These are phyloP conservation scores for Globomyces pollinis-pini DNA, from an alignment of 192 early-diverging fungal species.

Conservation along the genomic window DNA sequence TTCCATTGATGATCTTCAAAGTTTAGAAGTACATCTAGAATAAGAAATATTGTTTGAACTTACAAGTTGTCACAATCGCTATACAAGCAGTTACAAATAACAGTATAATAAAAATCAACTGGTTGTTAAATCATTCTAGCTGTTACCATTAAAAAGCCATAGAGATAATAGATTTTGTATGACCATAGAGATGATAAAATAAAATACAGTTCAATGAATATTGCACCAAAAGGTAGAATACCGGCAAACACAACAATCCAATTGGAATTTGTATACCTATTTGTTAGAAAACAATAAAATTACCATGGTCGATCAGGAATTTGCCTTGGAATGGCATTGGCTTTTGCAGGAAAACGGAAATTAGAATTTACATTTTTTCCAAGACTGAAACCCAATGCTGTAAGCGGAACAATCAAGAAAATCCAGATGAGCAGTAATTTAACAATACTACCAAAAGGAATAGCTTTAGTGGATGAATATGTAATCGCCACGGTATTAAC, in stretches of 20 bases:
- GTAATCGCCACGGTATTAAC: slow-evolving; percentile 84
- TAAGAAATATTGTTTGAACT: neutral
- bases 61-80: slow-evolving; percentile 75
- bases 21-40: slow-evolving; percentile 72
- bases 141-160: slow-evolving; percentile 85
- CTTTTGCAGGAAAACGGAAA: slow-evolving; percentile 67
- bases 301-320: slow-evolving; percentile 80
- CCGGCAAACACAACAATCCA: slow-evolving; percentile 73
- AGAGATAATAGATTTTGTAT: slow-evolving; percentile 89
- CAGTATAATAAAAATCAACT: slow-evolving; percentile 67
- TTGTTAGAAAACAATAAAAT: slow-evolving; percentile 7
- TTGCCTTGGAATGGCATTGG: slow-evolving; percentile 90
- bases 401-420: slow-evolving; percentile 75
- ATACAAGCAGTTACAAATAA: slow-evolving; percentile 78
- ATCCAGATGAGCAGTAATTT: slow-evolving; percentile 58
- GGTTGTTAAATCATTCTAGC: slow-evolving; percentile 4
- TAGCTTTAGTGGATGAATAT: slow-evolving; percentile 76
- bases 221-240: slow-evolving; percentile 82
- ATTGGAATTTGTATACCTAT: slow-evolving; percentile 58
- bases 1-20: slow-evolving; percentile 84
- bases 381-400: slow-evolving; percentile 68
- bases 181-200: slow-evolving; percentile 88
- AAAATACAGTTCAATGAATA: slow-evolving; percentile 96
- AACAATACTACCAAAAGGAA: slow-evolving; percentile 80
- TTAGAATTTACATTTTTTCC: slow-evolving; percentile 55